A percentile compares a stretch with the other conserved stretches of the same genome.
Evolutionary conservation across 768 basidiomycete genomes (phyloP).

Genomic region (Pleurotus tuber-regium): DNA sequence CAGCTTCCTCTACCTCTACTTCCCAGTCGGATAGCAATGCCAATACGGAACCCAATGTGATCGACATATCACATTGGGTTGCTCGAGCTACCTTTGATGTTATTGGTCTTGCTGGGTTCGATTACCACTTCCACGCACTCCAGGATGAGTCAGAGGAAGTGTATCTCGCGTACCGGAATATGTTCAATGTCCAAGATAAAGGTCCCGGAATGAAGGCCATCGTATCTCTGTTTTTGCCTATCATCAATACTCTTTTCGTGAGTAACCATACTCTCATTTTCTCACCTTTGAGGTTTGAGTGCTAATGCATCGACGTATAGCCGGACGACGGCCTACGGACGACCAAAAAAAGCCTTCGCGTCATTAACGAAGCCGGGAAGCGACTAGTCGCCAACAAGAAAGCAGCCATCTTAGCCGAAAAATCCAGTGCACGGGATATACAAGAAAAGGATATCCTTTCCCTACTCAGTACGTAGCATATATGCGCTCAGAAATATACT

Average conservation of each 20-base stretch:
- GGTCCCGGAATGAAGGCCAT: constrained; percentile 37
- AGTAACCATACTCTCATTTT: no score
- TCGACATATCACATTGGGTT: constrained; percentile 43
- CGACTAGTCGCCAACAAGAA: constrained; percentile 44
- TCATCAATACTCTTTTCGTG: constrained; percentile 20
- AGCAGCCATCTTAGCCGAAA: constrained; percentile 31
- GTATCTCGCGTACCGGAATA: constrained; percentile 39
- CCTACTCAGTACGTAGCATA: constrained; percentile 38
- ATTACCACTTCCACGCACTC: constrained; percentile 49
- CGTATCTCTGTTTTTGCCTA: constrained; percentile 45
- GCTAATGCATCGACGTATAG: constrained; percentile 26
- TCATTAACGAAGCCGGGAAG: constrained; percentile 40
- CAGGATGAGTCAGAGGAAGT: constrained; percentile 46
- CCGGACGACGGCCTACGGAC: constrained; percentile 37
- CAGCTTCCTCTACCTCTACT: constrained; percentile 9
- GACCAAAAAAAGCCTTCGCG: constrained; percentile 34
- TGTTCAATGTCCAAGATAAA: constrained; percentile 45
- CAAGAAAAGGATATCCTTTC: constrained; percentile 47
- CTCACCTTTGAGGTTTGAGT: no score
- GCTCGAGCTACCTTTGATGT: constrained; percentile 46
- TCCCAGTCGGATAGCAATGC: not conserved
- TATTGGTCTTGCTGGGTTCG: constrained; percentile 37
- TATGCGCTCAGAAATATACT: no score
- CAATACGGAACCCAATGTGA: not conserved
- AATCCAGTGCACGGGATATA: constrained; percentile 24